phyloP scores from a whole-genome alignment of 345 rosid genomes.

The Populus pruinosa region DNA sequence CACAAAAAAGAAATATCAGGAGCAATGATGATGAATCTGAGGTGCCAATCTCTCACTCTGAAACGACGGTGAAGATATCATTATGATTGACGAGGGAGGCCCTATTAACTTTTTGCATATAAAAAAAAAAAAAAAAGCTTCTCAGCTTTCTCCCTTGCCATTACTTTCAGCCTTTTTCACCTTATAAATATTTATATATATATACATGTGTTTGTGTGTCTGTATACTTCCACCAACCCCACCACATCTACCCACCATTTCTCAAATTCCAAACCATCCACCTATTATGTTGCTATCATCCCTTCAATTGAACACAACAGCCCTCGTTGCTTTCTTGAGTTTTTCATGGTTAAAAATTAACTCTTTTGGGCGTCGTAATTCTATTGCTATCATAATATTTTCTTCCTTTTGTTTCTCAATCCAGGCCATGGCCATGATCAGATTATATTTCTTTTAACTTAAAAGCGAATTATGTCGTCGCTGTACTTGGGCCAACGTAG shows the following conservation, averaged over 20 bases:
- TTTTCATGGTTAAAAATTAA: not conserved
- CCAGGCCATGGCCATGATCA: not conserved
- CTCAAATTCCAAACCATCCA: constrained; percentile 52
- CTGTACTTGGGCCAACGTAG: not conserved
- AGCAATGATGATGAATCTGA: constrained; percentile 90
- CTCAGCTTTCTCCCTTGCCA: constrained; percentile 40
- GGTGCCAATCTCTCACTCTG: constrained; percentile 69
- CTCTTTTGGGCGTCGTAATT: not conserved
- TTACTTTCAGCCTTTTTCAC: constrained; percentile 9
- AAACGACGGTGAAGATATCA: constrained; percentile 68
- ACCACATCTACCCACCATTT: constrained; percentile 46
- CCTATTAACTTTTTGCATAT: constrained; percentile 59
- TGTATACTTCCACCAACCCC: constrained; percentile 13
- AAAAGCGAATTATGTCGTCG: not conserved
- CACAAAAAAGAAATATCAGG: constrained; percentile 35
- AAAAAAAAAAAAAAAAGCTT: constrained; percentile 41
- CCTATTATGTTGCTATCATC: constrained; percentile 42
- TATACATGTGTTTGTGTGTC: not conserved
- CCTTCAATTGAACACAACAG: constrained; percentile 30
- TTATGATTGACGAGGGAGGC: constrained; percentile 61
- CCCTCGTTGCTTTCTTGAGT: not conserved
- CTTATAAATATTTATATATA: not conserved
- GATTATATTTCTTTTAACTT: not conserved
- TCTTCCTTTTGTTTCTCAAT: not conserved
- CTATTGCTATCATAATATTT: not conserved